Conservation (phyloP, 208 protist species). For the Trypanosoma mega region DNA sequence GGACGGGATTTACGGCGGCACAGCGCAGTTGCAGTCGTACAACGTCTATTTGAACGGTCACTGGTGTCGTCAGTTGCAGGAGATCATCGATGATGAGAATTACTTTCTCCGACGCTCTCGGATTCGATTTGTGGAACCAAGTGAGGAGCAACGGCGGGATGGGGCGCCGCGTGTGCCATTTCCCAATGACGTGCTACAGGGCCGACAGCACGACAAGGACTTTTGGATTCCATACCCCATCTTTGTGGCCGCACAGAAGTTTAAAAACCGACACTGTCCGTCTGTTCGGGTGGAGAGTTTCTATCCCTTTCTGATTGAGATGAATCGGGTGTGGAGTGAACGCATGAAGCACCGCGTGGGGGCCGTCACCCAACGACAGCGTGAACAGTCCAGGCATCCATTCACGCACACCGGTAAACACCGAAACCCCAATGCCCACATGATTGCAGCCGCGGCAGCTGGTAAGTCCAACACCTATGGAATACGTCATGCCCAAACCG, state of each 20-base stretch:
- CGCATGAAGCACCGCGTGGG: constrained; percentile 56
- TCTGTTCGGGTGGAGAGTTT: constrained; percentile 62
- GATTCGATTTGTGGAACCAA: constrained; percentile 62
- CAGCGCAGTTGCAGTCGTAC: constrained; percentile 53
- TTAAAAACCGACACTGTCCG: constrained; percentile 82
- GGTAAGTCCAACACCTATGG: too few relatives aligned
- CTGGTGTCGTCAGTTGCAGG: constrained; percentile 66
- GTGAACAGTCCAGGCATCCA: too few relatives aligned
- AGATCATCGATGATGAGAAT: constrained; percentile 71
- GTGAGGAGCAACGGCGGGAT: constrained; percentile 48
- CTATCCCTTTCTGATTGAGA: constrained; percentile 74
- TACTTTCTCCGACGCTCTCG: constrained; percentile 55
- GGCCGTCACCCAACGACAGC: constrained; percentile 31
- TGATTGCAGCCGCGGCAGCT: too few relatives aligned
- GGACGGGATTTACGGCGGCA: constrained; percentile 79
- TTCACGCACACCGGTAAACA: constrained; percentile 29
- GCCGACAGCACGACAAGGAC: constrained; percentile 66
- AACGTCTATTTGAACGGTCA: constrained; percentile 84
- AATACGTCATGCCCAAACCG: constrained; percentile 3
- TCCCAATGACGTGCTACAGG: constrained; percentile 66
- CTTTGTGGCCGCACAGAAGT: constrained; percentile 76
- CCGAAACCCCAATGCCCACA: neutral
- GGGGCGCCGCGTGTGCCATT: constrained; percentile 37
- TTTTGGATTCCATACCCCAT: constrained; percentile 86
- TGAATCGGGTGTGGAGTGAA: constrained; percentile 80